phyloP scores from a whole-genome alignment of 2,329 filamentous ascomycete genomes.

The Colletotrichum sp. region DNA sequence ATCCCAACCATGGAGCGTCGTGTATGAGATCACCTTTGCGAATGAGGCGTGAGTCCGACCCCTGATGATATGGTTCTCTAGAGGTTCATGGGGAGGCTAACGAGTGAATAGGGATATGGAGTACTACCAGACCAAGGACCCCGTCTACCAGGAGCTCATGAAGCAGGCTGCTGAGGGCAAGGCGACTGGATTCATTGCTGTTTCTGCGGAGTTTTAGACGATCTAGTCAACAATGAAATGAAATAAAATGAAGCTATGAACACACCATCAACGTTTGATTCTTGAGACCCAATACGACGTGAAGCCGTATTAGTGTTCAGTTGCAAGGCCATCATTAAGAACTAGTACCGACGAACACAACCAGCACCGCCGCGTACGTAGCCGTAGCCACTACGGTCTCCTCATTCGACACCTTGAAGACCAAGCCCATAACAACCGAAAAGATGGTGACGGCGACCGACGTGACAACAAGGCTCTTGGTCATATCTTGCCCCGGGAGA shows the following conservation, averaged over 20 bases:
- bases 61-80: background rate
- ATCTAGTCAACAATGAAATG: background rate
- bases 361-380: background rate
- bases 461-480: background rate
- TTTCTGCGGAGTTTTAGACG: constrained; percentile 5
- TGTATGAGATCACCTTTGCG: constrained; percentile 14
- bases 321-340: background rate
- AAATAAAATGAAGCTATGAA: background rate
- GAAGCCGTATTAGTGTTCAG: rapidly evolving
- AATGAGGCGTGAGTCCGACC: background rate
- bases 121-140: constrained; percentile 17
- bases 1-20: constrained; percentile 10
- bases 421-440: background rate
- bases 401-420: background rate
- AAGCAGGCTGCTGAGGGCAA: constrained; percentile 17
- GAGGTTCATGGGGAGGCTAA: background rate
- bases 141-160: constrained; percentile 16
- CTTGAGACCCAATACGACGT: background rate
- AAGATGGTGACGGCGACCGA: background rate
- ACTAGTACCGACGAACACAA: background rate
- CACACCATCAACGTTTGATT: background rate
- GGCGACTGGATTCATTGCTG: constrained; percentile 9
- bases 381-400: background rate
- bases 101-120: constrained; percentile 3
- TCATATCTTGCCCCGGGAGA: background rate